phyloP scores from a whole-genome alignment of 1,284 basidiomycete genomes.

The Austroboletus niveus region DNA sequence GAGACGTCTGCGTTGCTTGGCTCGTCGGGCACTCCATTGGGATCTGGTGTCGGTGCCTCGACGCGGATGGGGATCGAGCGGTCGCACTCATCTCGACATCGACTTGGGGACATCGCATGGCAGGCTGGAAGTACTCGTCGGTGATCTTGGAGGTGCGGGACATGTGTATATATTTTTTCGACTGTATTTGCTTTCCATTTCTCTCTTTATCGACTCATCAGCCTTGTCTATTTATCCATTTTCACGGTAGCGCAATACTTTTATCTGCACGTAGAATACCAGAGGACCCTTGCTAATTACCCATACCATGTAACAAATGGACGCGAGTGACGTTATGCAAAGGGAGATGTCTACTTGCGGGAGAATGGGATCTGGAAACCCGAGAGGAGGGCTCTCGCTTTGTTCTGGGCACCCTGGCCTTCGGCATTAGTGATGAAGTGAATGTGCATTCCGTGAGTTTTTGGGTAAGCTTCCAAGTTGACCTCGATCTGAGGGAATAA shows the following conservation, averaged over 20 bases:
- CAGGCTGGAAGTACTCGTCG: slow-evolving; percentile 23
- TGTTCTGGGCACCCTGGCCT: slow-evolving; percentile 84
- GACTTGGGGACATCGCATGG: slow-evolving; percentile 55
- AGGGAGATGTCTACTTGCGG: slow-evolving; percentile 32
- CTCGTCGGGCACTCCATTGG: slow-evolving; percentile 19
- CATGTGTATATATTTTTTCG: slow-evolving; percentile 3
- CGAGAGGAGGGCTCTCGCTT: slow-evolving; percentile 79
- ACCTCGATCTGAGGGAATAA: slow-evolving; percentile 95
- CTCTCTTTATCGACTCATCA: slow-evolving; percentile 12
- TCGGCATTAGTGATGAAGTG: slow-evolving; percentile 86
- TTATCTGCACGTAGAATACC: slow-evolving; percentile 23
- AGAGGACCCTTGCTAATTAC: slow-evolving; percentile 25
- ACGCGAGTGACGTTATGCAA: neutral
- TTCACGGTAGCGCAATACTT: slow-evolving; percentile 13
- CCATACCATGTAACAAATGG: slow-evolving; percentile 10
- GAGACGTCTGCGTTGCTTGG: slow-evolving; percentile 50
- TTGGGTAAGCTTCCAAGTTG: slow-evolving; percentile 86
- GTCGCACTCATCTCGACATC: slow-evolving; percentile 40
- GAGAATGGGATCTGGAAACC: slow-evolving; percentile 88
- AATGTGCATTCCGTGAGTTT: slow-evolving; percentile 84
- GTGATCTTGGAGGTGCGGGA: slow-evolving; percentile 10
- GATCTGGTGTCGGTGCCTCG: slow-evolving; percentile 8
- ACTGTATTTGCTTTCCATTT: slow-evolving; percentile 10
- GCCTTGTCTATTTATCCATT: slow-evolving; percentile 16
- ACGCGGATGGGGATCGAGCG: slow-evolving; percentile 25